phyloP scores from a whole-genome alignment of 352 stramenopile species.

The Globisporangium acanthophoron region DNA sequence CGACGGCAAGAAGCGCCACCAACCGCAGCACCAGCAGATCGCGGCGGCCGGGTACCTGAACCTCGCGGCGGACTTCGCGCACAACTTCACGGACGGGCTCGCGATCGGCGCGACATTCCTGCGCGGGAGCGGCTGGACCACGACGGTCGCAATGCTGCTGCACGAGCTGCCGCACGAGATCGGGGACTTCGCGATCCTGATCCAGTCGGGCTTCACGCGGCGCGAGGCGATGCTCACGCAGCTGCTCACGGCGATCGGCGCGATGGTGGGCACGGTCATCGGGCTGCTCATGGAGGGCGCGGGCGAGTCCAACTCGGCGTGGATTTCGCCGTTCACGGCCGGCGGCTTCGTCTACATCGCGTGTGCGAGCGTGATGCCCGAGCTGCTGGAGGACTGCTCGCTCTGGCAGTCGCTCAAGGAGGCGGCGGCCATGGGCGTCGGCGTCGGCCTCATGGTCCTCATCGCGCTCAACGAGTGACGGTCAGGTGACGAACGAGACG shows the following conservation, averaged over 20 bases:
- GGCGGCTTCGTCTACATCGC: conserved; percentile 93
- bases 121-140: conserved; percentile 72
- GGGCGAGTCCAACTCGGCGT: conserved; percentile 61
- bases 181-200: conserved; percentile 89
- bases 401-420: conserved; percentile 68
- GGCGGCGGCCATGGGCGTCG: conserved; percentile 52
- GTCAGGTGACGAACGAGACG: neutral
- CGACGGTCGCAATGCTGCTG: conserved; percentile 84
- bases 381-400: conserved; percentile 86
- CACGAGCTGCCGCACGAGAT: conserved; percentile 92
- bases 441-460: conserved; percentile 73
- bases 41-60: conserved; percentile 87
- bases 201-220: conserved; percentile 87
- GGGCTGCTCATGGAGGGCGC: conserved; percentile 73
- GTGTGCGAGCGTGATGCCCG: conserved; percentile 87
- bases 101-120: conserved; percentile 90
- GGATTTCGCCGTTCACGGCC: conserved; percentile 82
- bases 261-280: conserved; percentile 87
- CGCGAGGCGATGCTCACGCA: conserved; percentile 89
- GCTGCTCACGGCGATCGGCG: conserved; percentile 88
- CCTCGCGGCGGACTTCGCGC: conserved; percentile 86
- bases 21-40: conserved; percentile 40
- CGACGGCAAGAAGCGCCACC: conserved; percentile 10
- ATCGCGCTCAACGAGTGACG: conserved; percentile 68
- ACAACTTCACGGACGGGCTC: conserved; percentile 93